phyloP scores from a whole-genome alignment of 805 yeast species.

The Scheffersomyces ergatensis region DNA sequence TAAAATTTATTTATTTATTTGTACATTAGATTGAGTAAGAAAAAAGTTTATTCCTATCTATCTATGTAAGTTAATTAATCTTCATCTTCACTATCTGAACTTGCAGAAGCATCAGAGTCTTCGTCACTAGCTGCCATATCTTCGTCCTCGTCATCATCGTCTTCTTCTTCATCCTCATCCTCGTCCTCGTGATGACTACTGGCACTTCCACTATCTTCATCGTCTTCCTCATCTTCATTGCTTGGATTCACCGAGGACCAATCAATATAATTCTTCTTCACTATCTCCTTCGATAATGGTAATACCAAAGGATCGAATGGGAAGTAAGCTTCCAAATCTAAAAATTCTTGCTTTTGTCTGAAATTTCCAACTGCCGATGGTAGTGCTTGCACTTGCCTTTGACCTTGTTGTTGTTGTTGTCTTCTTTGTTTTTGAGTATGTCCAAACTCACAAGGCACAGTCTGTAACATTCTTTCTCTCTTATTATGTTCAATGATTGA shows the following conservation, averaged over 20 bases:
- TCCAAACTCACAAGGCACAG: background rate
- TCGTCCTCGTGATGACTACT: slow-evolving; percentile 27
- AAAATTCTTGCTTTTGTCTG: slow-evolving; percentile 72
- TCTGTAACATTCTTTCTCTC: slow-evolving; percentile 56
- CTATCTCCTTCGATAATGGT: slow-evolving; percentile 52
- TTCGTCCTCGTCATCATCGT: slow-evolving; percentile 14
- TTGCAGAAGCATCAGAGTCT: background rate
- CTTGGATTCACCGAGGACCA: slow-evolving; percentile 59
- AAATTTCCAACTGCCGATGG: slow-evolving; percentile 39
- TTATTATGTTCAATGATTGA: slow-evolving; percentile 90
- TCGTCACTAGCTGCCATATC: slow-evolving; percentile 20
- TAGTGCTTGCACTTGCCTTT: slow-evolving; percentile 2
- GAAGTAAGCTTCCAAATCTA: slow-evolving; percentile 90
- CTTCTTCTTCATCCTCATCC: slow-evolving; percentile 20
- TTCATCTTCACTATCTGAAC: background rate
- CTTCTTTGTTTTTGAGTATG: too few species aligned
- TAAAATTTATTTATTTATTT: too few species aligned
- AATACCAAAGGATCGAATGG: slow-evolving; percentile 92
- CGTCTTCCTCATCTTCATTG: slow-evolving; percentile 64
- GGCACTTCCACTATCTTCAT: slow-evolving; percentile 24
- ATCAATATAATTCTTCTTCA: slow-evolving; percentile 60
- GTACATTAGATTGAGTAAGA: too few species aligned
- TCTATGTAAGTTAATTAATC: too few species aligned
- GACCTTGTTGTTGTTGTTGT: slow-evolving; percentile 24
- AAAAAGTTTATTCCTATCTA: too few species aligned